Percentiles rank a stretch among this genome's conserved stretches.
These are phyloP conservation scores for Nyctanthes arbortristis DNA, from an alignment of 257 asterid genomes.

Conservation along the genomic window DNA sequence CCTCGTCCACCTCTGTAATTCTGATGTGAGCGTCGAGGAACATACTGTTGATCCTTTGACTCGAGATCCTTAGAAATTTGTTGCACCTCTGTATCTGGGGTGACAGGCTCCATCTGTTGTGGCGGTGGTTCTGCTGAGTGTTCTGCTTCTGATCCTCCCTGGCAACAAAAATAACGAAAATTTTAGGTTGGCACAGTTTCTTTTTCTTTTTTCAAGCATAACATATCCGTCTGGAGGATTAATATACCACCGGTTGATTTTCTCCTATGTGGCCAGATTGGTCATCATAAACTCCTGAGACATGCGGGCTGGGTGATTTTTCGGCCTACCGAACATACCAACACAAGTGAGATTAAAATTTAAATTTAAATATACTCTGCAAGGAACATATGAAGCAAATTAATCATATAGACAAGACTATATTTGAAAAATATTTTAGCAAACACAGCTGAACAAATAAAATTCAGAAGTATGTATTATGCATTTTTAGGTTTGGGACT, in stretches of 20 bases:
- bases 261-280: constrained; percentile 25
- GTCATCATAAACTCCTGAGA: constrained; percentile 23
- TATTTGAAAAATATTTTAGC: neutral
- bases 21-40: constrained; percentile 44
- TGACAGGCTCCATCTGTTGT: constrained; percentile 37
- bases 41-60: constrained; percentile 45
- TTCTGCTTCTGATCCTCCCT: constrained; percentile 11
- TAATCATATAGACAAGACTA: neutral
- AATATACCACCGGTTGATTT: constrained; percentile 26
- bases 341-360: neutral
- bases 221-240: neutral
- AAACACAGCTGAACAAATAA: neutral
- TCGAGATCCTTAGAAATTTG: constrained; percentile 40
- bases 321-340: constrained; percentile 26
- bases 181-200: neutral
- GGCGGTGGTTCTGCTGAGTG: constrained; percentile 34
- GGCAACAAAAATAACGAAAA: neutral
- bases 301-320: constrained; percentile 26
- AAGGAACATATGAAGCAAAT: neutral
- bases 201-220: neutral
- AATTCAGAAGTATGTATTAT: neutral
- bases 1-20: constrained; percentile 62
- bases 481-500: neutral
- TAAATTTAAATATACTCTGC: neutral
- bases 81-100: constrained; percentile 36